These are phyloP conservation scores for Papiliotrema nemorosa DNA, from an alignment of 1,284 basidiomycete genomes.

Conservation along the genomic window DNA sequence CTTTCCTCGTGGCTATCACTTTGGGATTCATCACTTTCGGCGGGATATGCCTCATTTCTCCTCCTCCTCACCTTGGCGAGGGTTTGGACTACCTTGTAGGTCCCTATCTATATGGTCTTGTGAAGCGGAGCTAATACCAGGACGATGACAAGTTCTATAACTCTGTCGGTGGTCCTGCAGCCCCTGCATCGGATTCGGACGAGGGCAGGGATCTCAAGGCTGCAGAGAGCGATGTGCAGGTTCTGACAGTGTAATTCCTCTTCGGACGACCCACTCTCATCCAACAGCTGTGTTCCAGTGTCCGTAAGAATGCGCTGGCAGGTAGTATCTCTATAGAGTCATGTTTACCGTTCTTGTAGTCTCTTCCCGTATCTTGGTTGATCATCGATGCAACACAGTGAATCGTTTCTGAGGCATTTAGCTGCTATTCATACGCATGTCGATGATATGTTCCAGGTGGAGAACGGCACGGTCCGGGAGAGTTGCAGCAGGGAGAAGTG, in stretches of 20 bases:
- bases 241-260: background rate
- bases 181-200: background rate
- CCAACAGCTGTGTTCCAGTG: background rate
- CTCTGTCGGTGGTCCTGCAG: slow-evolving; percentile 3
- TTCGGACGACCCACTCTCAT: background rate
- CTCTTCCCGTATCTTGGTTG: background rate
- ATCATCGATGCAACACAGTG: background rate
- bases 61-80: slow-evolving; percentile 10
- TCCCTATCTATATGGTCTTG: background rate
- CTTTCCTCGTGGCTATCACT: slow-evolving; percentile 23
- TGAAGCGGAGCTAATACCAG: background rate
- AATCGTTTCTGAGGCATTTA: background rate
- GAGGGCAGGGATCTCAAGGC: slow-evolving; percentile 1
- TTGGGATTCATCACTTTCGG: slow-evolving; percentile 15
- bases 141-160: slow-evolving; percentile 10
- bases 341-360: background rate
- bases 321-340: background rate
- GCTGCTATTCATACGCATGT: background rate
- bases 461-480: background rate
- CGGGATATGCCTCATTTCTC: slow-evolving; percentile 14
- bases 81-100: slow-evolving; percentile 11
- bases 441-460: background rate
- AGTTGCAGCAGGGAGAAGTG: background rate
- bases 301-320: background rate
- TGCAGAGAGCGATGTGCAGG: background rate